These are phyloP conservation scores for Nicotiana otophora DNA, from an alignment of 257 asterid genomes.

Conservation along the genomic window DNA sequence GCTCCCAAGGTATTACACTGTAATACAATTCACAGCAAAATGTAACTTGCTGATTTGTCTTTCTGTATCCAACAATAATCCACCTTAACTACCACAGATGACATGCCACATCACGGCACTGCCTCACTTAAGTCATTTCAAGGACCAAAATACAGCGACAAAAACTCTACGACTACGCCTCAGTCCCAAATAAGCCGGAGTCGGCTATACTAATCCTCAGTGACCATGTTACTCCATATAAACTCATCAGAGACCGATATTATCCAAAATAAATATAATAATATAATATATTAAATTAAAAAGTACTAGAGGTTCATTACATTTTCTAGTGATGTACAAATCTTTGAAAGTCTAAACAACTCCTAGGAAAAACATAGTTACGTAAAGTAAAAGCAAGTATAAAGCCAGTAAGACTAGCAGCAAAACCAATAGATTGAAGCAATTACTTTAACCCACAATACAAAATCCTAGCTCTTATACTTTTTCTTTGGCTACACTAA, in stretches of 20 bases:
- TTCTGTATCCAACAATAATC: not conserved
- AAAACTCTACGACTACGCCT: too few species aligned
- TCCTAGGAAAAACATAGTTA: too few species aligned
- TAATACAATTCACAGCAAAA: not conserved
- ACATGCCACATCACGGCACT: not conserved
- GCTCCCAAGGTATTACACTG: not conserved
- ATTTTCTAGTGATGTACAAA: too few species aligned
- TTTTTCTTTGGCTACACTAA: not conserved
- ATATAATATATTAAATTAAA: too few species aligned
- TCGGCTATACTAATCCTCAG: too few species aligned
- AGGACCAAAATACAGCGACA: not conserved
- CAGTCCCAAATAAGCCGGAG: too few species aligned
- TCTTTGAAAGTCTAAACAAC: too few species aligned
- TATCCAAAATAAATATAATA: too few species aligned
- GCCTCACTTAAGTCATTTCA: not conserved
- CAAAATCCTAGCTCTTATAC: not conserved
- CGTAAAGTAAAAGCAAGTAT: not conserved
- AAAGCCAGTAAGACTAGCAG: not conserved
- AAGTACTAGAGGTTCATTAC: too few species aligned
- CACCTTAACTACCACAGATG: not conserved
- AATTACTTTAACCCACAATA: not conserved
- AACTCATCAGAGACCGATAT: too few species aligned
- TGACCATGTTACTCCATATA: too few species aligned
- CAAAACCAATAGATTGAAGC: not conserved
- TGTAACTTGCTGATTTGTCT: constrained; percentile 1